phyloP scores from a whole-genome alignment of 108 stramenopile genomes.

The Nitzschia sp. region DNA sequence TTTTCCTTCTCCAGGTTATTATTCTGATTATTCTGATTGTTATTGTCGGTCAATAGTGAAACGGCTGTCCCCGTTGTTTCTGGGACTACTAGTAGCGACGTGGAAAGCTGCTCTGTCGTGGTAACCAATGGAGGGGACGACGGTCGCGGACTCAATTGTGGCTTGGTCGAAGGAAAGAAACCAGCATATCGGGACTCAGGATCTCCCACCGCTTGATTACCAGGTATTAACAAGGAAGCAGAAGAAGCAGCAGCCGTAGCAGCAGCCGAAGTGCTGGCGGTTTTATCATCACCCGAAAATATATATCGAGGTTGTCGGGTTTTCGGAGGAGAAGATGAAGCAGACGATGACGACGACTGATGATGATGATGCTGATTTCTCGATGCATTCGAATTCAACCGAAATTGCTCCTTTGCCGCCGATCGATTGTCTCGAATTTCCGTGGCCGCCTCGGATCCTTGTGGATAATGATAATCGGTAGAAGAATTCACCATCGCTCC shows the following conservation, averaged over 20 bases:
- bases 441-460: constrained; percentile 38
- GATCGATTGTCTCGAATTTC: constrained; percentile 44
- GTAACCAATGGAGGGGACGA: constrained; percentile 8
- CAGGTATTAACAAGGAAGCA: not conserved
- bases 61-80: constrained; percentile 1
- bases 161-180: constrained; percentile 38
- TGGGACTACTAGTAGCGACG: not conserved
- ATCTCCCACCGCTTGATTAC: not conserved
- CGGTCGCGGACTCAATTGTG: constrained; percentile 20
- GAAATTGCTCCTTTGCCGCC: constrained; percentile 5
- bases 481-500: not conserved
- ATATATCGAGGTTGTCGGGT: not conserved
- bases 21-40: no score
- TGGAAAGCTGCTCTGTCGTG: not conserved
- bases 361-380: not conserved
- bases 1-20: constrained; percentile 7
- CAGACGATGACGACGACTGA: not conserved
- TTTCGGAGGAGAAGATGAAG: not conserved
- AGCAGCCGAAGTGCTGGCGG: not conserved
- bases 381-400: not conserved
- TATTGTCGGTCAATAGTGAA: no score
- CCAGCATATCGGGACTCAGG: constrained; percentile 9
- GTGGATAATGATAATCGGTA: no score
- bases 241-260: not conserved
- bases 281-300: not conserved